Base-by-base conservation (phyloP, 2,329 filamentous ascomycete genomes). In the Colletotrichum sp. region DNA sequence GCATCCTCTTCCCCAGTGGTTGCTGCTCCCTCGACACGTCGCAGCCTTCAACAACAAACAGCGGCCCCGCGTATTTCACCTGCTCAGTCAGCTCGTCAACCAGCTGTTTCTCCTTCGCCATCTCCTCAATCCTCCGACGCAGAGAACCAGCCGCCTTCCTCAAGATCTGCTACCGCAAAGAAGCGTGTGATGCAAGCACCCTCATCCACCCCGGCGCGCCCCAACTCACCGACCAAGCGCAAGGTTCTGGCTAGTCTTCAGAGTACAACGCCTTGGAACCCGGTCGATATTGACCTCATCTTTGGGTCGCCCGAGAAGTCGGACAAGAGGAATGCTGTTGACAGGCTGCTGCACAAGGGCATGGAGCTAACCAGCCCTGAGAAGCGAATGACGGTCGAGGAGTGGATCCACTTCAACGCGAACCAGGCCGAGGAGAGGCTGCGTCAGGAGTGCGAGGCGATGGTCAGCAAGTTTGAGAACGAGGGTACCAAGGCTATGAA, bases 351-450 rank as follows among this genome's bases (percentile, higher is more conserved):
- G 18, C 88, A 87, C 72, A 87, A 89, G 52, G 92, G 91, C 15
- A 88, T 88, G 1, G 90, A 90, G 16, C 85, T 99, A 69, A 93
- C 91, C 3, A 94, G 90, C 69, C 91, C 93, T 0, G 97, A 99
- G 86, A 96, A 94, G 87, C 88, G 90, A 48, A 98, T 99, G 96
- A 96, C 93, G 7, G 95, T 99, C 0, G 95, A 98, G 83, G 93
- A 98, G 84, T 99, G 96, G 95, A 94, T 99, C 52, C 88, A 93
- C 74, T 91, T 93, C 84, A 96, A 97, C 79, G 97, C 97, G 0
- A 90, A 90, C 76, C 89, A 93, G 82, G 95, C 95, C 0, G 96
- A 99, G 86, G 92, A 93, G 84, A 93, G 92, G 83, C 87, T 99
- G 71, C 93, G 93, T 81, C 86, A 89, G 44, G 94, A 98, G 82